Evolutionary conservation across 306 rosid species (phyloP).

Genomic region (Medicago arabica): DNA sequence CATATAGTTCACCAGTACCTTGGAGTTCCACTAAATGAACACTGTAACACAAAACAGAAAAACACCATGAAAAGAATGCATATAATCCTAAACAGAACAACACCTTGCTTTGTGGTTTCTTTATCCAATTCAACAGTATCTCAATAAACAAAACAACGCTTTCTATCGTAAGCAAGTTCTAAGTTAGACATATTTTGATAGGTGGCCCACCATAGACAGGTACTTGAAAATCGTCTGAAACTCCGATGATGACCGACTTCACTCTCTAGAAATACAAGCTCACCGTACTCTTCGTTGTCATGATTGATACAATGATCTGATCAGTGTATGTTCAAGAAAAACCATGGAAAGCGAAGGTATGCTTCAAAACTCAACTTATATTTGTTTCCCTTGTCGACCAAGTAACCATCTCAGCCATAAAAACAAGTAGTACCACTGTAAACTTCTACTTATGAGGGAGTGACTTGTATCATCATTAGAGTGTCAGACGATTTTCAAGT

Average conservation of each 20-base stretch:
- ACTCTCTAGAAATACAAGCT: not conserved
- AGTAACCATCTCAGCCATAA: not conserved
- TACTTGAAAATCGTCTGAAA: not conserved
- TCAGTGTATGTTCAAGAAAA: not conserved
- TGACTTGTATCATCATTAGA: not conserved
- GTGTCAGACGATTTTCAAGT: not conserved
- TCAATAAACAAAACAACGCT: not conserved
- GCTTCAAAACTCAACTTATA: not conserved
- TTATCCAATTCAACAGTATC: no score
- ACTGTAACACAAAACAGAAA: conserved; percentile 57
- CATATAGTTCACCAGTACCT: conserved; percentile 79
- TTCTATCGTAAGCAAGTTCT: not conserved
- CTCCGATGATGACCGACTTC: not conserved
- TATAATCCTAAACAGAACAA: not conserved
- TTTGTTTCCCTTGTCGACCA: not conserved
- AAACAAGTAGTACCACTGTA: not conserved
- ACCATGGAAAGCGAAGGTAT: not conserved
- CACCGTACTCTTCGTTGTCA: not conserved
- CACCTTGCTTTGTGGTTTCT: no score
- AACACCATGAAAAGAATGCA: conserved; percentile 15
- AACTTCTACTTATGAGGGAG: not conserved
- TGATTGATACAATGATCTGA: not conserved
- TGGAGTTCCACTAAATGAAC: conserved; percentile 92
- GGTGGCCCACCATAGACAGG: not conserved
- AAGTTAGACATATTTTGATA: not conserved